Conservation (phyloP, 345 rosid genomes). For the Barbarea vulgaris region DNA sequence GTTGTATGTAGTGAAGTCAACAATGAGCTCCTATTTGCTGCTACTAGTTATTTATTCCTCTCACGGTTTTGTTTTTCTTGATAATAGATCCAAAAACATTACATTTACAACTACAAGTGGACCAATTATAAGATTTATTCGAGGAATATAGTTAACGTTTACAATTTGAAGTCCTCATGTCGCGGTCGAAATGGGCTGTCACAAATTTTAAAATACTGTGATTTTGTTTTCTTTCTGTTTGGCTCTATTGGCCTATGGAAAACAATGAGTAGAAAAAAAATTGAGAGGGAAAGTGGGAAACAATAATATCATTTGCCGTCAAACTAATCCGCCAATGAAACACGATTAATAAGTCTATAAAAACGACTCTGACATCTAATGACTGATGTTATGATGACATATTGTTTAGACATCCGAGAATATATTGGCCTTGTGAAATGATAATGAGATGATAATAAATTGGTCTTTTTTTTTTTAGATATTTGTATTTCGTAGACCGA, state of each 20-base stretch:
- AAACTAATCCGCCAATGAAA: not conserved
- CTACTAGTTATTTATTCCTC: not conserved
- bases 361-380: not conserved
- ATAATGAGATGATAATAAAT: not conserved
- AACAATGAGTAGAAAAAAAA: not conserved
- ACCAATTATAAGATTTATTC: conserved; percentile 2
- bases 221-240: conserved; percentile 19
- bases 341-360: not conserved
- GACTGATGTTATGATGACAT: not conserved
- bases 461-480: not conserved
- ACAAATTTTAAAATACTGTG: not conserved
- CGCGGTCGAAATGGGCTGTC: conserved; percentile 25
- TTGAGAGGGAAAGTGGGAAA: not conserved
- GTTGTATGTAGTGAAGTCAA: conserved; percentile 31
- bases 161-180: conserved; percentile 24
- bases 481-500: not conserved
- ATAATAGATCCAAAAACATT: not conserved
- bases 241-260: conserved; percentile 19
- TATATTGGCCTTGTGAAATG: not conserved
- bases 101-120: conserved; percentile 30
- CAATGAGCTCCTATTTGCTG: conserved; percentile 31
- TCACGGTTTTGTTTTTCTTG: conserved; percentile 10
- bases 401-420: not conserved
- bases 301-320: conserved; percentile 15
- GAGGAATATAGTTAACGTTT: conserved; percentile 15